Conservation (phyloP, 352 stramenopile genomes). For the Phytophthora aleatoria region DNA sequence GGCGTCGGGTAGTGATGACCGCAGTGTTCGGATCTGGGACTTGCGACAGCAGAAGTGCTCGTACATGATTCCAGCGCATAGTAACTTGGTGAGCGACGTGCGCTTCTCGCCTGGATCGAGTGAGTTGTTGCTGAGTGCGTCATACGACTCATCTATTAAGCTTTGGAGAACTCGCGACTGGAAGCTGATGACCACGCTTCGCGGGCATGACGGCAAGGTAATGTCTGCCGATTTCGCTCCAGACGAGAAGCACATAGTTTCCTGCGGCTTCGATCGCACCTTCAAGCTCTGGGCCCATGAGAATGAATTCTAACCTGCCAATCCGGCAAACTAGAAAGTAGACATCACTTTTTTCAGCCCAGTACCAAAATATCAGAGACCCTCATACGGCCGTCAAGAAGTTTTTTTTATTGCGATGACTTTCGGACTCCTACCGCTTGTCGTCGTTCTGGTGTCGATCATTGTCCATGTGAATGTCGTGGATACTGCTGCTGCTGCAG, state of each 20-base stretch:
- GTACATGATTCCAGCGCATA: conserved; percentile 95
- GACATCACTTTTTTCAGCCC: conserved; percentile 1
- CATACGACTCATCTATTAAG: conserved; percentile 95
- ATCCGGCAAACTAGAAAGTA: conserved; percentile 3
- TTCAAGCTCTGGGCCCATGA: conserved; percentile 94
- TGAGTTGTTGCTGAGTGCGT: conserved; percentile 91
- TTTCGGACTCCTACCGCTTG: conserved; percentile 7
- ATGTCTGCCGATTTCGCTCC: conserved; percentile 93
- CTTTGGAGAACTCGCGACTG: conserved; percentile 95
- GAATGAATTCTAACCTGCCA: conserved; percentile 78
- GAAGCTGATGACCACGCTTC: conserved; percentile 87
- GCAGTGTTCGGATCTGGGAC: conserved; percentile 97
- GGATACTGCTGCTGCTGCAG: background rate
- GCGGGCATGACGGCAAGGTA: conserved; percentile 95
- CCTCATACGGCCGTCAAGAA: no score
- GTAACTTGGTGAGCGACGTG: conserved; percentile 94
- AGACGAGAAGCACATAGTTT: conserved; percentile 90
- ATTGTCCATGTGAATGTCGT: conserved; percentile 4
- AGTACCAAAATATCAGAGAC: conserved; percentile 2
- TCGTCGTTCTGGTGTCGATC: conserved; percentile 7
- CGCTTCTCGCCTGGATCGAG: conserved; percentile 79
- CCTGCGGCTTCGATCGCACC: conserved; percentile 90
- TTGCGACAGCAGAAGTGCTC: conserved; percentile 89
- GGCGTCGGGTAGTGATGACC: conserved; percentile 95
- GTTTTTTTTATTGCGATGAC: background rate